Percentiles rank a stretch among this genome's conserved stretches.
Conservation (phyloP, 768 basidiomycete species). For the Tricholoma matsutake region DNA sequence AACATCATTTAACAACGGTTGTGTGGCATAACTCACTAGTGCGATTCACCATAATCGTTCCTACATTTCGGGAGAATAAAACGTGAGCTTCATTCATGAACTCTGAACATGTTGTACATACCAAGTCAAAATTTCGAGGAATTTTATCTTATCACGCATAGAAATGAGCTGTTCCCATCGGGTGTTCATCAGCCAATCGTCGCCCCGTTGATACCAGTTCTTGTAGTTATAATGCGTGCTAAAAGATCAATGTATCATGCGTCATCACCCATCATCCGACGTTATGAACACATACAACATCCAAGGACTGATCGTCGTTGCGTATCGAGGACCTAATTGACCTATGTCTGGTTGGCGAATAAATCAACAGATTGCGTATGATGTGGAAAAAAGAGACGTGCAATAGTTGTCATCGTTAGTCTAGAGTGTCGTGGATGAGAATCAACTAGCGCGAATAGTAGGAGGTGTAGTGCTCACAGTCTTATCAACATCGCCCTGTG, state of each 20-base stretch:
- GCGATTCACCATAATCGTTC: slow-evolving; percentile 79
- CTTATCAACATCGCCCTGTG: slow-evolving; percentile 42
- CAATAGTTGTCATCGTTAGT: slow-evolving; percentile 49
- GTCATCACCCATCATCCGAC: neutral
- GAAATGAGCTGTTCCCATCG: slow-evolving; percentile 71
- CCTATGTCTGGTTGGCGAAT: slow-evolving; percentile 32
- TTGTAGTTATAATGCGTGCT: slow-evolving; percentile 57
- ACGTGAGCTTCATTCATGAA: neutral
- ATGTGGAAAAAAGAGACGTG: slow-evolving; percentile 13
- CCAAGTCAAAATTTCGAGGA: slow-evolving; percentile 74
- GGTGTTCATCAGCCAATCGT: slow-evolving; percentile 63
- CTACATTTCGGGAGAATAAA: slow-evolving; percentile 21
- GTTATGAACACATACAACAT: slow-evolving; percentile 35
- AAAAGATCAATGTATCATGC: slow-evolving; percentile 23
- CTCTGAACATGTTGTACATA: slow-evolving; percentile 15
- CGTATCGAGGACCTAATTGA: slow-evolving; percentile 42
- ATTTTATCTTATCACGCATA: slow-evolving; percentile 48
- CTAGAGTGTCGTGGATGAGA: slow-evolving; percentile 22
- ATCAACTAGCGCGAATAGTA: neutral
- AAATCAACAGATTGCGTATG: neutral
- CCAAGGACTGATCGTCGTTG: slow-evolving; percentile 46
- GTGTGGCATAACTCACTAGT: slow-evolving; percentile 50
- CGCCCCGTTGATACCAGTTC: slow-evolving; percentile 62
- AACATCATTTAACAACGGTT: neutral
- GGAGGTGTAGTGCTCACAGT: slow-evolving; percentile 27